Conservation (phyloP, 345 rosid genomes). For the Cardiospermum halicacabum region DNA sequence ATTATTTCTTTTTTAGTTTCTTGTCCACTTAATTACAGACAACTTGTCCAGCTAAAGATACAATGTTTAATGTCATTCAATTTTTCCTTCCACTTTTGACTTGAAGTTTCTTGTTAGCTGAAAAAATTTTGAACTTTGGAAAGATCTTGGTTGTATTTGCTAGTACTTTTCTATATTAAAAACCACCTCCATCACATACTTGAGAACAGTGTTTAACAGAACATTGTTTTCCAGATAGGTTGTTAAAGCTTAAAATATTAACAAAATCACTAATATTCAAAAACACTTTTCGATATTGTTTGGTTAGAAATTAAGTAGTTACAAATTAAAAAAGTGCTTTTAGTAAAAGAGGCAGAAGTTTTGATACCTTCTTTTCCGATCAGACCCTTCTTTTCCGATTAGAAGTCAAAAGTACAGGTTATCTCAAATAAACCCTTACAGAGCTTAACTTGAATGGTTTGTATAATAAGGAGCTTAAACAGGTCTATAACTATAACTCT, state of each 20-base stretch:
- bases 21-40: conserved; percentile 9
- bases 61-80: neutral
- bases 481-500: neutral
- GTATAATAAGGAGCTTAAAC: no score
- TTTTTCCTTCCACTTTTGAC: neutral
- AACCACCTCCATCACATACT: neutral
- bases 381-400: no score
- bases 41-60: neutral
- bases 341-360: no score
- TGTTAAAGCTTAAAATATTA: neutral
- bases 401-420: no score
- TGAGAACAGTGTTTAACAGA: neutral
- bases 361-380: no score
- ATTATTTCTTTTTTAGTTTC: neutral
- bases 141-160: neutral
- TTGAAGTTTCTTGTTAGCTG: neutral
- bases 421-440: no score
- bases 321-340: no score
- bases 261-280: neutral
- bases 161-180: neutral
- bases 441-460: neutral
- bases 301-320: no score
- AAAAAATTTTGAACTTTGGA: neutral
- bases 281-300: no score
- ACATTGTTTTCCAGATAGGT: neutral